Evolutionary conservation across 805 yeast species (phyloP).

Genomic region (Tetrapisispora namnaoensis): DNA sequence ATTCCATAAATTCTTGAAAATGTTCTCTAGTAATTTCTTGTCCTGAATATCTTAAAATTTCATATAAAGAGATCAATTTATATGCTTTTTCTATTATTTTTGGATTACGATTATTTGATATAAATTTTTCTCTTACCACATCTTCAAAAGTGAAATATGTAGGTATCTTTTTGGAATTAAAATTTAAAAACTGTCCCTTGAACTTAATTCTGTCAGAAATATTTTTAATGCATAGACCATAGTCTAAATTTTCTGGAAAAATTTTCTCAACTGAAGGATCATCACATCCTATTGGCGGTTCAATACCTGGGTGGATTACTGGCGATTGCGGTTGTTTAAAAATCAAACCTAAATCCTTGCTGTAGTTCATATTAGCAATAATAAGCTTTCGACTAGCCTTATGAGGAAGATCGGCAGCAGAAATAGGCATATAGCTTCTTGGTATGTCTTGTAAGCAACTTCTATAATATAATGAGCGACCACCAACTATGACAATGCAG

Average conservation of each 20-base stretch:
- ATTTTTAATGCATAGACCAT: conserved; percentile 50
- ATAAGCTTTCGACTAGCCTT: conserved; percentile 34
- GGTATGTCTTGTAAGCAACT: conserved; percentile 69
- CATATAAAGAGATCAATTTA: conserved; percentile 47
- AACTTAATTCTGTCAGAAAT: conserved; percentile 49
- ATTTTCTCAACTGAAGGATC: conserved; percentile 22
- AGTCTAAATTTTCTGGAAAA: conserved; percentile 33
- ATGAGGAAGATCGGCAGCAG: conserved; percentile 47
- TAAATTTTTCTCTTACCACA: conserved; percentile 14
- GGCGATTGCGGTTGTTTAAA: conserved; percentile 35
- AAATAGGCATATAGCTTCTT: conserved; percentile 59
- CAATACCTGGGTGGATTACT: conserved; percentile 45
- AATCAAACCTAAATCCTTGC: conserved; percentile 32
- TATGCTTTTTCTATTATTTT: conserved; percentile 13
- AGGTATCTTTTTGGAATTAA: conserved; percentile 22
- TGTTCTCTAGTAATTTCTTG: conserved; percentile 46
- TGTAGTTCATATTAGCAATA: conserved; percentile 32
- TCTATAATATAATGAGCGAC: conserved; percentile 49
- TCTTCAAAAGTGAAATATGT: conserved; percentile 22
- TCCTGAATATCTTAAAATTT: conserved; percentile 58
- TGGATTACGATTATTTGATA: conserved; percentile 6
- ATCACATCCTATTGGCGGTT: conserved; percentile 33
- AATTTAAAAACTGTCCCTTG: conserved; percentile 34
- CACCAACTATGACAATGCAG: conserved; percentile 42
- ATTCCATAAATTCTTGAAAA: conserved; percentile 49